Base-by-base conservation (phyloP, 2,329 filamentous ascomycete genomes). In the Fusarium torreyae region DNA sequence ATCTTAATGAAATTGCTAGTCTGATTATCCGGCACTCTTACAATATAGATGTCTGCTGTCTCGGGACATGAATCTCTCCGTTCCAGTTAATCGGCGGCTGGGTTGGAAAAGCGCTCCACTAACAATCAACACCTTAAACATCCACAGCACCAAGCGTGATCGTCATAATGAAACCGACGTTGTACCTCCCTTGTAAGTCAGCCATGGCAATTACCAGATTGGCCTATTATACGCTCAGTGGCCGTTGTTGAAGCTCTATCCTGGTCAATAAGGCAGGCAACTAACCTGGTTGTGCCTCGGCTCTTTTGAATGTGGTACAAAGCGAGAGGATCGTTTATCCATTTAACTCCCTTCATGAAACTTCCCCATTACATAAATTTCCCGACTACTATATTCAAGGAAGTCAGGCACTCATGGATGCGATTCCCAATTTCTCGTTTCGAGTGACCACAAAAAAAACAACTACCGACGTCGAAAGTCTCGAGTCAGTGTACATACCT, bases 111-210 rank as follows among this genome's bases (percentile, higher is more conserved):
- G 42, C 48, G 51, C 64, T 64, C 60, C 58, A 63, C 49, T 51
- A 33, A 17, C 52, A 57, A 18, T 28, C 44, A 45, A 24, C 17
- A 46, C 62, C 40, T 59, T 52, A 59, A 65, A 48, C 59, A 64
- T 46, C 43, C 38, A 56, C 45, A 14, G 39, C 20, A 22, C 39
- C 11, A 31, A 65, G 53, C 51, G 61, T 51, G 59, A 69, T 68
- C 66, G 50, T 64, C 66, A 61, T 65, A 65, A 60, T 68, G 50
- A 54, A 60, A 52, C 52, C 50, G 53, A 48, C 54, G 33, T 59
- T 52, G 39, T 63, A 46, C 20, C 43, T 55, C 42, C 52, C 49
- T 43, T 42, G 42, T 46, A 68, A 33, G 36, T 62, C 64, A 42
- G 33, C 63, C 36, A 62, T 64, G 34, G 28, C 46, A 48, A 49